Base-by-base conservation (phyloP, 1,284 basidiomycete genomes). In the Trichosporon faecale region DNA sequence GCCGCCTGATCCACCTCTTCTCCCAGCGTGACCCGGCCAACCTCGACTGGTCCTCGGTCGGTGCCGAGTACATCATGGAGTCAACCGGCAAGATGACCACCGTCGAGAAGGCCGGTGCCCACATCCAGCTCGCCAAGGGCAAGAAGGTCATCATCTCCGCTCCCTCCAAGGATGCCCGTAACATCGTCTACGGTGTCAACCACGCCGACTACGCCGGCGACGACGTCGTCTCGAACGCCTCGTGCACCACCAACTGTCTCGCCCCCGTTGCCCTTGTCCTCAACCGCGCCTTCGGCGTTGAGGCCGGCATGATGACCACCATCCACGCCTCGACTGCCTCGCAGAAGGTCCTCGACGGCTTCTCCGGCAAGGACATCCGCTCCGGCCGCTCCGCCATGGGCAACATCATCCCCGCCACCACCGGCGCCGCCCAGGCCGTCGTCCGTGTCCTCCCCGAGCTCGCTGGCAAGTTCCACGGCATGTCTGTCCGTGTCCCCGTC, bases 171-270 rank as follows among this genome's bases (percentile, higher is more conserved):
- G 79, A 78, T 67, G 76, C 75, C 1, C 73, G 75, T 27, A 80
- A 80, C 68, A 77, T 84, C 29, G 83, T 85, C 11, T 83, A 77
- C 63, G 84, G 84, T 9, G 83, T 85, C 57, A 85, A 85, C 72
- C 78, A 83, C 65, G 66, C 66, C 65, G 77, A 77, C n/a, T 83
- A 84, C 68, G 67, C 66, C 2, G 74, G 77, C 9, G 78, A 82
- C 72, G 75, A 80, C 57, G 80, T 85, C 66, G 69, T 85, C 35
- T 80, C 78, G 5, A 85, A 85, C 75, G 84, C 84, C 0, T 79
- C 77, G 40, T 85, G 84, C 73, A 85, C 84, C 77, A 85, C 84
- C 64, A 84, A 85, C 75, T 85, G 84, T 72, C 76, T 85, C 9
- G 83, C 84, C 0, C 83, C 84, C 0, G 73, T 85, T 44, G 84